A percentile compares a stretch with the other conserved stretches of the same genome.
These are phyloP conservation scores for Xenoacremonium recifei DNA, from an alignment of 2,329 filamentous ascomycete genomes.

Conservation along the genomic window DNA sequence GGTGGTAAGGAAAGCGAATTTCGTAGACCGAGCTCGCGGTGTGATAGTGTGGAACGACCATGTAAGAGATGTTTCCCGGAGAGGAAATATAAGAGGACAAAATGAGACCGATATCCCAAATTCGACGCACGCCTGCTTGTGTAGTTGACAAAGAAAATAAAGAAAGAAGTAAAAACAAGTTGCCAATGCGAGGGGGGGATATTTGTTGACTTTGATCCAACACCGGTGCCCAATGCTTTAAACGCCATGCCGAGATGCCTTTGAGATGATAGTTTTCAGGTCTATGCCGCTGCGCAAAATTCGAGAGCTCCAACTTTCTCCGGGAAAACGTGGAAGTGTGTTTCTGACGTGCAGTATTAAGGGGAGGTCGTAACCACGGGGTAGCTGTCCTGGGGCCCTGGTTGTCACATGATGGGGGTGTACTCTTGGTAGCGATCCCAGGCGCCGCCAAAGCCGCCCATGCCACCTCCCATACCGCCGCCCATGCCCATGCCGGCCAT, in stretches of 20 bases:
- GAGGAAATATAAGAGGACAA: slow-evolving; percentile 36
- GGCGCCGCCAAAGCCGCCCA: no score
- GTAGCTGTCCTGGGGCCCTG: slow-evolving; percentile 48
- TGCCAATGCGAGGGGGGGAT: slow-evolving; percentile 32
- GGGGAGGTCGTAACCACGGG: slow-evolving; percentile 48
- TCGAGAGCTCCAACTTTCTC: slow-evolving; percentile 31
- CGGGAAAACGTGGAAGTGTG: slow-evolving; percentile 33
- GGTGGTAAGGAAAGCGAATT: slow-evolving; percentile 39
- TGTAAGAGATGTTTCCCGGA: slow-evolving; percentile 37
- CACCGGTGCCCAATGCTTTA: slow-evolving; percentile 43
- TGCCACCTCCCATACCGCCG: slow-evolving; percentile 60
- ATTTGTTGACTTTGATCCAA: slow-evolving; percentile 37
- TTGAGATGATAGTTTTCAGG: no score
- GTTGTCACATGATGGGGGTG: slow-evolving; percentile 81
- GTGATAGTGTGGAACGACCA: slow-evolving; percentile 34
- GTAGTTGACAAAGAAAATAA: slow-evolving; percentile 38
- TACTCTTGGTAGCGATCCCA: slow-evolving; percentile 88
- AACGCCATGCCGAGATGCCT: slow-evolving; percentile 40
- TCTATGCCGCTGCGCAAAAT: slow-evolving; percentile 39
- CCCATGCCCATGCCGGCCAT: slow-evolving; percentile 61
- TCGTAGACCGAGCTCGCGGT: slow-evolving; percentile 50
- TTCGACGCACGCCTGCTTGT: slow-evolving; percentile 43
- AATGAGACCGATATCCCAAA: slow-evolving; percentile 30
- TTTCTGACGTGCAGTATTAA: slow-evolving; percentile 34
- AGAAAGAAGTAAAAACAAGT: slow-evolving; percentile 34